Evolutionary conservation across 441 rosid species (phyloP).

Genomic region (Croton setiger): DNA sequence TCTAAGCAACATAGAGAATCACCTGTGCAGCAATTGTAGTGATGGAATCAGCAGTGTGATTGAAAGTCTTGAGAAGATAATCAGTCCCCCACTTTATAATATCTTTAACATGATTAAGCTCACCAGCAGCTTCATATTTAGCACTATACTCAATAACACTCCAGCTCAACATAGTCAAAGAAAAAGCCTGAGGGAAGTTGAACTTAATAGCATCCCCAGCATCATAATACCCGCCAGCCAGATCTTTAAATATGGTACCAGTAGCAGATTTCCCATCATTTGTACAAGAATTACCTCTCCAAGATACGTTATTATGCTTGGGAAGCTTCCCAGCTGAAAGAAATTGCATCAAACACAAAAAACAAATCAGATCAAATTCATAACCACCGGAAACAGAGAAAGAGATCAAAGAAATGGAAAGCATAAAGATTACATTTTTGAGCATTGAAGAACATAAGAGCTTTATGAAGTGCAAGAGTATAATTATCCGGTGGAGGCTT

Average conservation of each 20-base stretch:
- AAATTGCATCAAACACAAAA: neutral
- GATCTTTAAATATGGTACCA: slow-evolving; percentile 41
- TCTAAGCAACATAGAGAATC: neutral
- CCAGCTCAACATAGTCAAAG: slow-evolving; percentile 97
- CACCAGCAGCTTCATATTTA: slow-evolving; percentile 83
- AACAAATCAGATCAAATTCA: neutral
- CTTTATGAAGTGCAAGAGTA: slow-evolving; percentile 71
- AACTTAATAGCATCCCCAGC: slow-evolving; percentile 96
- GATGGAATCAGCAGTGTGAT: slow-evolving; percentile 60
- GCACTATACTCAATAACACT: slow-evolving; percentile 95
- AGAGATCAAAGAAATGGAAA: neutral
- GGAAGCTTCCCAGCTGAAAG: slow-evolving; percentile 81
- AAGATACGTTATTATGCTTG: slow-evolving; percentile 64
- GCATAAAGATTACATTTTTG: slow-evolving; percentile 46
- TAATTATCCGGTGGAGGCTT: slow-evolving; percentile 58
- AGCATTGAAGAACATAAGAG: slow-evolving; percentile 93
- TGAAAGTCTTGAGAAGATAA: slow-evolving; percentile 73
- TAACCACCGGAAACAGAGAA: neutral
- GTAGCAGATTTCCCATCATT: slow-evolving; percentile 59
- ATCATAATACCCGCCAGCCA: slow-evolving; percentile 82
- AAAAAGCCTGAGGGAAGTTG: slow-evolving; percentile 69
- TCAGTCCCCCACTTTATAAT: slow-evolving; percentile 79
- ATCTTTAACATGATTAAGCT: slow-evolving; percentile 72
- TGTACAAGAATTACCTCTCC: slow-evolving; percentile 77
- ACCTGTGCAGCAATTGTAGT: slow-evolving; percentile 66